phyloP scores from a whole-genome alignment of 495 filamentous ascomycete genomes.

The Podospora sp. region DNA sequence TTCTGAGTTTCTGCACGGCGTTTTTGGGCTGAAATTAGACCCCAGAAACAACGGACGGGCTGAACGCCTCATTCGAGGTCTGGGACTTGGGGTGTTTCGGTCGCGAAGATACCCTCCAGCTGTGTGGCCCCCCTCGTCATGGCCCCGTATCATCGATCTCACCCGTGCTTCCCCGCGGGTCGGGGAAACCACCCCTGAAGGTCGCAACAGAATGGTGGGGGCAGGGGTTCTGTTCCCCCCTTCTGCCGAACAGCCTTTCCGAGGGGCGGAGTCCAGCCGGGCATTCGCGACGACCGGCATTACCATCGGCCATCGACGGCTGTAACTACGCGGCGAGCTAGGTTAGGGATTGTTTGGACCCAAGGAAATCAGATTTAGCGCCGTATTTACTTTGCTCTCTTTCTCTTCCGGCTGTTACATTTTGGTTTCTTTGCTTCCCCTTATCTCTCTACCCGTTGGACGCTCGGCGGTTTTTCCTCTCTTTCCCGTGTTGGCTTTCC shows the following conservation, averaged over 20 bases:
- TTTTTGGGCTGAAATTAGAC: background rate
- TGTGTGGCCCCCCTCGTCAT: no score
- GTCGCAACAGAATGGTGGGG: background rate
- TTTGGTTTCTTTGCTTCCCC: background rate
- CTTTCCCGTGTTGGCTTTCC: background rate
- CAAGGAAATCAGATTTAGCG: constrained; percentile 13
- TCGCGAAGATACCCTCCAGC: no score
- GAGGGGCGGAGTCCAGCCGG: constrained; percentile 32
- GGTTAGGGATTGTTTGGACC: background rate
- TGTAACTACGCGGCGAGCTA: constrained; percentile 6
- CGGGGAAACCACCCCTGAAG: background rate
- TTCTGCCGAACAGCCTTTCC: constrained; percentile 37
- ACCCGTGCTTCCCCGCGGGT: background rate
- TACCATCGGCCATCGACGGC: constrained; percentile 35
- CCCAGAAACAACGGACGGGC: background rate
- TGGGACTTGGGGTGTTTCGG: no score
- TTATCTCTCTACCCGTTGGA: background rate
- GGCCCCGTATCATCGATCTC: background rate
- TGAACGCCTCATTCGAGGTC: background rate
- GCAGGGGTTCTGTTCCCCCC: background rate
- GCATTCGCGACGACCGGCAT: constrained; percentile 28
- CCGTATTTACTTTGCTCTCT: constrained; percentile 10
- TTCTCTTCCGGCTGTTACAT: constrained; percentile 4
- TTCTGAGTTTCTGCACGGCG: background rate
- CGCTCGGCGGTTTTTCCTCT: background rate